A percentile compares a stretch with the other conserved stretches of the same genome.
phyloP scores from a whole-genome alignment of 352 stramenopile species.

The Ophiocytium majus region DNA sequence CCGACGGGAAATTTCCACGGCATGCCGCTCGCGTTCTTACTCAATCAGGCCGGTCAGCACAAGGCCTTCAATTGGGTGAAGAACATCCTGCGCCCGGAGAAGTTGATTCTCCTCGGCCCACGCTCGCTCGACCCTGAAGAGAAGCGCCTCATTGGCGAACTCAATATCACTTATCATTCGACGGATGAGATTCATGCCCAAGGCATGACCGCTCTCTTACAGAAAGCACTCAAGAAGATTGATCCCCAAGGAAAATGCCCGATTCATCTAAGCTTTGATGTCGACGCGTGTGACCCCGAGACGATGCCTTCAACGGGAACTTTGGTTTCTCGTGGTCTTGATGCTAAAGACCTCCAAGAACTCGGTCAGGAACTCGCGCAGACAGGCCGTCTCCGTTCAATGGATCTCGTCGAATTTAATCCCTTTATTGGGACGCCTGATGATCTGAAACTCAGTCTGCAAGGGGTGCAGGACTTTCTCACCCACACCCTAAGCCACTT shows the following conservation, averaged over 20 bases:
- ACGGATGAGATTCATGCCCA: neutral
- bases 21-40: constrained; percentile 87
- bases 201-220: neutral
- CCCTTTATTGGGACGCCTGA: neutral
- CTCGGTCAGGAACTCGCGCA: neutral
- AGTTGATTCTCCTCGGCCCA: constrained; percentile 86
- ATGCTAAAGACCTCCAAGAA: neutral
- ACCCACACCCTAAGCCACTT: no score
- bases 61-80: constrained; percentile 80
- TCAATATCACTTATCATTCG: neutral
- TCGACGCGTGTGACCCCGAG: neutral
- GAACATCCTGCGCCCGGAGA: constrained; percentile 55
- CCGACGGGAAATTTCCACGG: constrained; percentile 64
- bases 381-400: neutral
- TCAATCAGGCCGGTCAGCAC: constrained; percentile 59
- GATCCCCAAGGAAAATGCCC: neutral
- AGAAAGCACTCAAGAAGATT: neutral
- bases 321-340: neutral
- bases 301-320: neutral
- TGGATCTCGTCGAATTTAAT: constrained; percentile 12
- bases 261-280: neutral
- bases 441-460: no score
- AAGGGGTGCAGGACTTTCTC: no score
- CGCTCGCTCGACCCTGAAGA: constrained; percentile 79
- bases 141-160: constrained; percentile 67